Conservation (phyloP, 805 yeast species). For the Schwanniomyces polymorphus region DNA sequence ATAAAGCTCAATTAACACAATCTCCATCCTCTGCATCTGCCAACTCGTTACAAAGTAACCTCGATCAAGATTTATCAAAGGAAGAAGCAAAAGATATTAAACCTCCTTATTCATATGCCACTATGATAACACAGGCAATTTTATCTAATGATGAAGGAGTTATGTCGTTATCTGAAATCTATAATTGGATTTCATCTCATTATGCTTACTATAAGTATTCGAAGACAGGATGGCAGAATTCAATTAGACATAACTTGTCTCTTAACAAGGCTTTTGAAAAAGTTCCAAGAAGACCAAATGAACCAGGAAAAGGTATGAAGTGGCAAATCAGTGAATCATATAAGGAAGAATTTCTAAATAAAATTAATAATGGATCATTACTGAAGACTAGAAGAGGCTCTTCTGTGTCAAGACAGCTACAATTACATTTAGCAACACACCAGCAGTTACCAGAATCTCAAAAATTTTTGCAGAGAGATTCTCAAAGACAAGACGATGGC, state of each 20-base stretch:
- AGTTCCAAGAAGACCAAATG: conserved; percentile 92
- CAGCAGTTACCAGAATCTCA: conserved; percentile 51
- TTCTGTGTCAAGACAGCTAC: conserved; percentile 77
- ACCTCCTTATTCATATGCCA: conserved; percentile 96
- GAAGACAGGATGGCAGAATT: conserved; percentile 98
- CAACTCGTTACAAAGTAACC: conserved; percentile 42
- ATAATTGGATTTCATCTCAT: conserved; percentile 83
- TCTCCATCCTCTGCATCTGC: conserved; percentile 41
- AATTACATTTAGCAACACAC: conserved; percentile 67
- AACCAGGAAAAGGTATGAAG: conserved; percentile 99
- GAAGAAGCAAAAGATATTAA: conserved; percentile 92
- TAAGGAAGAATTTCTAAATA: conserved; percentile 78
- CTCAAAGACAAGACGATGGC: conserved; percentile 15
- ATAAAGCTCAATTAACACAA: conserved; percentile 38
- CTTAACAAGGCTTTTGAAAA: conserved; percentile 96
- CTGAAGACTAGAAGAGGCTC: conserved; percentile 78
- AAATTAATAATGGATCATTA: conserved; percentile 74
- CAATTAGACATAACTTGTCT: conserved; percentile 92
- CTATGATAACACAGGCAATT: conserved; percentile 97
- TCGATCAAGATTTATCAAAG: conserved; percentile 68
- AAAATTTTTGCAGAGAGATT: conserved; percentile 23
- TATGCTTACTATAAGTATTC: conserved; percentile 91
- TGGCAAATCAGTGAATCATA: conserved; percentile 93
- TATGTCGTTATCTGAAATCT: conserved; percentile 86
- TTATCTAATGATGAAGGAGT: conserved; percentile 85